Evolutionary conservation across 78 protist species (phyloP).

Genomic region (Dictyostelium intermedium): DNA sequence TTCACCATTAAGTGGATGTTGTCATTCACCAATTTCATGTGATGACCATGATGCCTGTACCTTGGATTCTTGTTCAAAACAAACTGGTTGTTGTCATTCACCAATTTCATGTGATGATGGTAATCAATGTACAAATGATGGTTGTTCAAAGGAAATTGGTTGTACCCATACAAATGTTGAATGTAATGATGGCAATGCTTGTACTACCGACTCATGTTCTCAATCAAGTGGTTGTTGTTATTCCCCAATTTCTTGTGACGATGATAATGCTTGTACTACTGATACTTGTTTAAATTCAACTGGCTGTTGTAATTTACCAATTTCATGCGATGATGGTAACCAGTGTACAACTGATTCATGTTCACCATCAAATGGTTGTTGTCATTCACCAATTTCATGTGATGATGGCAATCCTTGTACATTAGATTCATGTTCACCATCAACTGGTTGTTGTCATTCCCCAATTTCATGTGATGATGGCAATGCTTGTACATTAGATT

Average conservation of each 20-base stretch:
- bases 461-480: too few species aligned
- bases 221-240: conserved; percentile 1
- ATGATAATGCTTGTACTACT: neutral
- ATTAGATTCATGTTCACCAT: too few species aligned
- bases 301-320: too few species aligned
- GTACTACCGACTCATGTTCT: conserved; percentile 21
- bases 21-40: neutral
- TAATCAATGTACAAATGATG: too few species aligned
- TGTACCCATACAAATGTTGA: neutral
- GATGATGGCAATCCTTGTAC: too few species aligned
- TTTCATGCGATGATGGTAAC: too few species aligned
- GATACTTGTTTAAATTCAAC: neutral
- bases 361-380: neutral
- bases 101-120: too few species aligned
- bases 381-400: too few species aligned
- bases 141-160: too few species aligned
- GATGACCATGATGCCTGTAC: conserved; percentile 58
- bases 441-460: too few species aligned
- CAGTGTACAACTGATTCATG: neutral
- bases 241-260: conserved; percentile 2
- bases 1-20: too few species aligned
- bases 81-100: neutral
- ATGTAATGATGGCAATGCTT: neutral
- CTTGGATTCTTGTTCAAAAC: neutral
- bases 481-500: too few species aligned